These are phyloP conservation scores for Citrus cavaleriei DNA, from an alignment of 345 rosid genomes.

Conservation along the genomic window DNA sequence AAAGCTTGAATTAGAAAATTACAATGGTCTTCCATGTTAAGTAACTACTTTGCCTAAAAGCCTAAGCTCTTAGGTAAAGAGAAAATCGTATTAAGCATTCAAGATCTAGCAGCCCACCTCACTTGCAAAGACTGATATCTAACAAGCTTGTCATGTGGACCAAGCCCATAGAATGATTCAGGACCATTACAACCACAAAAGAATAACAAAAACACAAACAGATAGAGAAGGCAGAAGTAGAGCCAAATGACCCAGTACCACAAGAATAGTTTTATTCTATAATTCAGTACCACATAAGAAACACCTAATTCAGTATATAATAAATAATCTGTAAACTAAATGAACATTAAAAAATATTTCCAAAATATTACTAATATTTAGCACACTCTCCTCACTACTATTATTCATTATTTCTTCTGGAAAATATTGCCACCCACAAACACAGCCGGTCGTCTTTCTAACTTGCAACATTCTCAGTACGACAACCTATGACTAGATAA, in stretches of 20 bases:
- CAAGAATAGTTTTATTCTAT: not conserved
- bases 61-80: not conserved
- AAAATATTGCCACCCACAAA: not conserved
- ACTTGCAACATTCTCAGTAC: not conserved
- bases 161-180: not conserved
- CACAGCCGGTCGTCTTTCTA: not conserved
- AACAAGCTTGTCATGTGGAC: not conserved
- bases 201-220: not conserved
- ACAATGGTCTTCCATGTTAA: not conserved
- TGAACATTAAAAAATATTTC: not conserved
- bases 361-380: not conserved
- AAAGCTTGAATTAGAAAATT: not conserved
- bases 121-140: not conserved
- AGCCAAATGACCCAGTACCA: not conserved
- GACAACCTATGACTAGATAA: not conserved
- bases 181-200: too few relatives aligned
- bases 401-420: not conserved
- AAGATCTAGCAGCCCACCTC: not conserved
- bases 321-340: not conserved
- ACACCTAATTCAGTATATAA: not conserved
- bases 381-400: not conserved
- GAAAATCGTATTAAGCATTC: not conserved
- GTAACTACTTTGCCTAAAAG: not conserved
- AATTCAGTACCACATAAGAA: not conserved
- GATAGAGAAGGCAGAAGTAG: not conserved